Evolutionary conservation across 768 basidiomycete genomes (phyloP).

Genomic region (Mycena floridula): DNA sequence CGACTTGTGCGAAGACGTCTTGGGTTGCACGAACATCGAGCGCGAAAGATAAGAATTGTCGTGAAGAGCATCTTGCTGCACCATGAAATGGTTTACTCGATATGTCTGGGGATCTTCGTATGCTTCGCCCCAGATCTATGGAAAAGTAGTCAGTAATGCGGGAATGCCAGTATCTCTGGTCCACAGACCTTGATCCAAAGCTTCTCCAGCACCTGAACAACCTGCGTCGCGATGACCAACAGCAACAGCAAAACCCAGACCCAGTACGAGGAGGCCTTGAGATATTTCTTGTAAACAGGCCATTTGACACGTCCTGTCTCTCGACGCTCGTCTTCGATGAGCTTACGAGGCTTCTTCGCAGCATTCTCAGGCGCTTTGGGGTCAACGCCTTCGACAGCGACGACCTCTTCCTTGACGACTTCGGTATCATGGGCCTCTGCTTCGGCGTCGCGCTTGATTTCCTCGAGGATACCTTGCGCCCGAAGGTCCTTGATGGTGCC

Average conservation of each 20-base stretch:
- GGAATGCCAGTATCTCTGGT: neutral
- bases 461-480: conserved; percentile 52
- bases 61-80: no score
- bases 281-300: conserved; percentile 60
- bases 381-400: conserved; percentile 20
- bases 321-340: conserved; percentile 78
- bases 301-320: conserved; percentile 81
- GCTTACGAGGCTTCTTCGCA: conserved; percentile 49
- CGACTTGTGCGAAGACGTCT: conserved; percentile 9
- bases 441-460: conserved; percentile 43
- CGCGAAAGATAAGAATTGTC: no score
- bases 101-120: conserved; percentile 26
- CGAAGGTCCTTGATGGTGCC: conserved; percentile 64
- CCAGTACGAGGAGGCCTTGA: conserved; percentile 68
- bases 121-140: conserved; percentile 64
- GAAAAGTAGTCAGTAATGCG: neutral
- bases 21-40: no score
- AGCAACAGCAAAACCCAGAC: conserved; percentile 51
- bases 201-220: conserved; percentile 53
- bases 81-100: no score
- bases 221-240: conserved; percentile 42
- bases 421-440: conserved; percentile 45
- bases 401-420: conserved; percentile 22
- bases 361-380: conserved; percentile 17
- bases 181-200: conserved; percentile 63